Conservation (phyloP, 257 asterid genomes). For the Orobanche coerulescens region DNA sequence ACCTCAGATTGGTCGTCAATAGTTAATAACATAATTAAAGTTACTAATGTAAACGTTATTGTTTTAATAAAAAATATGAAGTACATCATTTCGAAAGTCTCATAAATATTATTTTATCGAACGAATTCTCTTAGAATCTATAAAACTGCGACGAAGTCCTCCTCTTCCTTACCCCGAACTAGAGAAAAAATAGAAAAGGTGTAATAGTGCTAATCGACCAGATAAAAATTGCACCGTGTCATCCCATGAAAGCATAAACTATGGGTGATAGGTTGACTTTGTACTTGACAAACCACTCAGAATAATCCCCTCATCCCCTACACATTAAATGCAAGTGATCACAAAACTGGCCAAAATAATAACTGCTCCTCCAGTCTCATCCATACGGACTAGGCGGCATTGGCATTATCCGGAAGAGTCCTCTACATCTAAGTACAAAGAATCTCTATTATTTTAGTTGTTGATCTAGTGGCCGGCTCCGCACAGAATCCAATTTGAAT, state of each 20-base stretch:
- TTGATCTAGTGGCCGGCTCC: constrained; percentile 26
- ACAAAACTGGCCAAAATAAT: constrained; percentile 28
- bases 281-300: constrained; percentile 32
- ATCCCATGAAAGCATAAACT: not conserved
- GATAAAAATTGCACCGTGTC: not conserved
- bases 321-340: constrained; percentile 25
- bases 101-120: not conserved
- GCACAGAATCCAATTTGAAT: not conserved
- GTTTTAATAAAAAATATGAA: no score
- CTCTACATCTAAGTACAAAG: constrained; percentile 13
- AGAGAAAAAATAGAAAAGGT: not conserved
- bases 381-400: constrained; percentile 11
- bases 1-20: no score
- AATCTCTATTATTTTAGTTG: not conserved
- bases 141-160: not conserved
- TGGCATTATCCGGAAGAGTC: constrained; percentile 4
- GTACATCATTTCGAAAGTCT: not conserved
- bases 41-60: no score
- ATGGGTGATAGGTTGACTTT: constrained; percentile 19
- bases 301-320: constrained; percentile 30
- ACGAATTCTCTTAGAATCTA: not conserved
- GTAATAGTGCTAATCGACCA: not conserved
- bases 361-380: not conserved
- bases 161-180: not conserved
- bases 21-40: no score